phyloP scores from a whole-genome alignment of 192 early-diverging fungal genomes.

The Podochytrium sp. region DNA sequence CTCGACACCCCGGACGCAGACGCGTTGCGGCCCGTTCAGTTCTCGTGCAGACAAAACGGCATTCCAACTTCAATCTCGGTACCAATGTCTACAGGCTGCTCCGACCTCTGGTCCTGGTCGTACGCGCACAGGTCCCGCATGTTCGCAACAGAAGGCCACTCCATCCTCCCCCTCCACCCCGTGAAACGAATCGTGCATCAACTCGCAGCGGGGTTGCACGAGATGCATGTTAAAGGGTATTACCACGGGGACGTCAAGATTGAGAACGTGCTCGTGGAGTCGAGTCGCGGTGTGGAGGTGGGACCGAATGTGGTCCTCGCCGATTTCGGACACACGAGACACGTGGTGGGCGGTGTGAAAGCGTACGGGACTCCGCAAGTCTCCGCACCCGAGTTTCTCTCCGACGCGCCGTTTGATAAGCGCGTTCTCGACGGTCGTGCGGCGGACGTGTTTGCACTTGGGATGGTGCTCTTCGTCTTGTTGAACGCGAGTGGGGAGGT shows the following conservation, averaged over 20 bases:
- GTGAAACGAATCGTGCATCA: conserved; percentile 45
- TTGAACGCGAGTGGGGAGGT: neutral
- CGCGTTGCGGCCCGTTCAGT: neutral
- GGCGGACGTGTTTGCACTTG: conserved; percentile 7
- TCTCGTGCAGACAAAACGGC: neutral
- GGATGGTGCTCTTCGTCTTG: neutral
- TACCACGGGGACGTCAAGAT: conserved; percentile 65
- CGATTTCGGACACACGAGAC: neutral
- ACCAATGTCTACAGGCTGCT: neutral
- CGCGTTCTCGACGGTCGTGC: neutral
- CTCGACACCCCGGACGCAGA: neutral
- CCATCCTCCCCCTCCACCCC: neutral
- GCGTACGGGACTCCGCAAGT: neutral
- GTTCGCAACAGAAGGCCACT: neutral
- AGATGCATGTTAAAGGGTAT: conserved; percentile 46
- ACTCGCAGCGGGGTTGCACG: conserved; percentile 38
- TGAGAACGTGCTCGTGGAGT: conserved; percentile 55
- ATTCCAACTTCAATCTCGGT: neutral
- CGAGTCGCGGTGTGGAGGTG: neutral
- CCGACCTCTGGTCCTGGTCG: neutral
- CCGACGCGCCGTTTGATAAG: neutral
- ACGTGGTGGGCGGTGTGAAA: neutral
- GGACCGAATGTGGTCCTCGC: neutral
- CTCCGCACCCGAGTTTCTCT: neutral
- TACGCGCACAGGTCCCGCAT: neutral